Evolutionary conservation across 176 grass and related monocot species (phyloP).

Genomic region (Microstegium vimineum): DNA sequence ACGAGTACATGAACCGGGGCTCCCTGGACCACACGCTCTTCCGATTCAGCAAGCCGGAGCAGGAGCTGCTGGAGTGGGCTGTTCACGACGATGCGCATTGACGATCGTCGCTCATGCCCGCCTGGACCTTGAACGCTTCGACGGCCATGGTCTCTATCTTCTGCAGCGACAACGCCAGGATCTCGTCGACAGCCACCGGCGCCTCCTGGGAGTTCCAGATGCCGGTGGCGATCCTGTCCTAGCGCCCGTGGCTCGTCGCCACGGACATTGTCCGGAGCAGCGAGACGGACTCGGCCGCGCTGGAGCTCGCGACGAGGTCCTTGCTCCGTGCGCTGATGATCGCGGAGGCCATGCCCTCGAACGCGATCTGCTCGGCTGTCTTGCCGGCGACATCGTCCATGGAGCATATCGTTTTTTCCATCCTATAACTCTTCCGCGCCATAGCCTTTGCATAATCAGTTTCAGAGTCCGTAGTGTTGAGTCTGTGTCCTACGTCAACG

Average conservation of each 20-base stretch:
- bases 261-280: slow-evolving; percentile 54
- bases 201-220: slow-evolving; percentile 60
- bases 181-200: slow-evolving; percentile 56
- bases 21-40: slow-evolving; percentile 73
- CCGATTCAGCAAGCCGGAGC: too few species aligned
- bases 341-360: slow-evolving; percentile 81
- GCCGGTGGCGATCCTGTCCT: slow-evolving; percentile 63
- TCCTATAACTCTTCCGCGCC: too few species aligned
- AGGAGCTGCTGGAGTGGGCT: slow-evolving; percentile 50
- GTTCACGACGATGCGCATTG: too few species aligned
- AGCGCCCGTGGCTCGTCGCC: slow-evolving; percentile 48
- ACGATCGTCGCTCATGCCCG: slow-evolving; percentile 58
- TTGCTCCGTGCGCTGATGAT: slow-evolving; percentile 67
- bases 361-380: slow-evolving; percentile 85
- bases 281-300: slow-evolving; percentile 46
- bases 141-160: slow-evolving; percentile 75
- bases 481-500: too few species aligned
- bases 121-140: slow-evolving; percentile 77
- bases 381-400: slow-evolving; percentile 86
- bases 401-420: too few species aligned
- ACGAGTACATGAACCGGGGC: slow-evolving; percentile 80
- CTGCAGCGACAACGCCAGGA: slow-evolving; percentile 64
- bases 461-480: too few species aligned
- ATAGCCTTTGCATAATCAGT: too few species aligned
- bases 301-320: slow-evolving; percentile 56